These are phyloP conservation scores for Alloteropsis semialata DNA, from an alignment of 176 grass and related monocot species.

Conservation along the genomic window DNA sequence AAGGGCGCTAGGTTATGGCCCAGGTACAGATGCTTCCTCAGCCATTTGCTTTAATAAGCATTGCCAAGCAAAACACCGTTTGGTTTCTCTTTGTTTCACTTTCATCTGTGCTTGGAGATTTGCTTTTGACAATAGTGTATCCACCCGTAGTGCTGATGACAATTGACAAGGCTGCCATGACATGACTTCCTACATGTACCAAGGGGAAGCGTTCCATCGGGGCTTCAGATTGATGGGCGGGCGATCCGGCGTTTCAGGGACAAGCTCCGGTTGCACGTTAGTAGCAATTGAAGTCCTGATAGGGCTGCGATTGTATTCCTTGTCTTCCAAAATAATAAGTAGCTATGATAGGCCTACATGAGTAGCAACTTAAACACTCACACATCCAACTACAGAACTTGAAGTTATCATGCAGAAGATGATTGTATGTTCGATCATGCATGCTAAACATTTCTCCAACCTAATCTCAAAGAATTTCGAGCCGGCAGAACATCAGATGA, in stretches of 20 bases:
- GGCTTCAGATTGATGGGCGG: not conserved
- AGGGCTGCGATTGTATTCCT: no score
- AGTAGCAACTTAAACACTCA: no score
- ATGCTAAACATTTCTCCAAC: not conserved
- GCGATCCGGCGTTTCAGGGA: not conserved
- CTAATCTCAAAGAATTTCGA: not conserved
- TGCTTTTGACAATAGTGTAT: not conserved
- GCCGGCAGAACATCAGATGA: not conserved
- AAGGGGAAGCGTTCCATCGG: not conserved
- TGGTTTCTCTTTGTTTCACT: no score
- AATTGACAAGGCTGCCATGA: not conserved
- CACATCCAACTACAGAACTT: not conserved
- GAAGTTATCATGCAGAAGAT: not conserved
- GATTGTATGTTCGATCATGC: not conserved
- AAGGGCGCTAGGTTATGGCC: not conserved
- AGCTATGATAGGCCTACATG: no score
- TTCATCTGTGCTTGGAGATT: no score
- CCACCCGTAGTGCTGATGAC: not conserved
- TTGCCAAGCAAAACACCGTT: no score
- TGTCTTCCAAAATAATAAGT: no score
- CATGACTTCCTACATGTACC: not conserved
- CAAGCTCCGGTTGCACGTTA: no score
- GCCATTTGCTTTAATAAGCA: not conserved
- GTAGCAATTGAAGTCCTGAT: no score
- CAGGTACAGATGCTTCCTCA: not conserved